Evolutionary conservation across 2,329 filamentous ascomycete species (phyloP), one percentile per base, ranked within the genome.

Genomic region (Aurifilum marmelostoma): DNA sequence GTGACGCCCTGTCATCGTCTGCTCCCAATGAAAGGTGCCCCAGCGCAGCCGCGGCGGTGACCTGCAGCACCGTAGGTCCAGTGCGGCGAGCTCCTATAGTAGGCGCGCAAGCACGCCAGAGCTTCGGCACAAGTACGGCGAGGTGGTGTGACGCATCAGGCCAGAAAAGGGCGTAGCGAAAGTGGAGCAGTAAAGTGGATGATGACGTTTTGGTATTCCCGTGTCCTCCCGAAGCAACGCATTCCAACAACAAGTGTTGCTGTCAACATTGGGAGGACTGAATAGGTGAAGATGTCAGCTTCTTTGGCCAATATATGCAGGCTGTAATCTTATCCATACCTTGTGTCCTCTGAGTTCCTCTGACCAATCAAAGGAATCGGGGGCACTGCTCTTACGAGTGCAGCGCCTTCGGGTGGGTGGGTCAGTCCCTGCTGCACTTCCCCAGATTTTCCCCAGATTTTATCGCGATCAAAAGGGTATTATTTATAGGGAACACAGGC

Each of bases 401-500:
- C 50, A 58, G 50, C 50, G 16, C 14, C 18, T 32, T 43, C n/a
- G 29, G 63, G 60, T 21, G 61, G n/a, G 65, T 65, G 65, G 63
- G 60, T 41, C 69, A 32, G 67, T 47, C 64, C 66, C 56, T 59
- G 21, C 27, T 64, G 43, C 63, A 21, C 7, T 71, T 67, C 69
- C 69, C 69, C 69, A 52, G 69, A 69, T 71, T 71, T 67, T 61
- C 68, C 69, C 69, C 69, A 66, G 63, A 59, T 50, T 50, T 63
- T 27, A 32, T 16, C 59, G 21, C n/a, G 39, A 43, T 27, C 12
- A 43, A 27, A 43, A 12, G 32, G 16, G 18, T 29, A 34, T 21
- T 29, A 34, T 21, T 24, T 37, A 24, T 37, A 24, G 39, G 59
- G n/a, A 24, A 43, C 24, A 56, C 52, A 56, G 27, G 29, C 63